These are phyloP conservation scores for Auricularia cornea DNA, from an alignment of 768 basidiomycete genomes.

Conservation along the genomic window DNA sequence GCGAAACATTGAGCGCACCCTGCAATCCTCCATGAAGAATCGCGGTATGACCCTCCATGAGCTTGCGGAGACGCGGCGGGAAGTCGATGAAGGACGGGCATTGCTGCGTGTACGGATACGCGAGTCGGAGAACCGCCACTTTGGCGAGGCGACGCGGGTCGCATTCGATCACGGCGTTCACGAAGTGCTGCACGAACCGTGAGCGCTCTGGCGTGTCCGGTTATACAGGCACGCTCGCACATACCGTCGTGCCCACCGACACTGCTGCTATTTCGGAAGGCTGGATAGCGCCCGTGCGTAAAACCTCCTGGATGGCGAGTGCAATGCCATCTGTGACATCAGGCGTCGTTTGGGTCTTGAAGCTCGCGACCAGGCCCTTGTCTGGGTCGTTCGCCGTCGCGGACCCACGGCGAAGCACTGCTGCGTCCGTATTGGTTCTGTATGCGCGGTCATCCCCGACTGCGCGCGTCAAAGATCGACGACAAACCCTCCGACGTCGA, in stretches of 20 bases:
- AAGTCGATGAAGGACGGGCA: constrained; percentile 51
- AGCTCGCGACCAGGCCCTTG: constrained; percentile 30
- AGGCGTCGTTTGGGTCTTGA: constrained; percentile 47
- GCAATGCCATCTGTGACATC: constrained; percentile 55
- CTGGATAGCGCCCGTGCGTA: constrained; percentile 30
- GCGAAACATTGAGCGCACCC: constrained; percentile 16
- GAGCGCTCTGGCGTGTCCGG: constrained; percentile 11
- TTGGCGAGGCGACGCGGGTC: constrained; percentile 44
- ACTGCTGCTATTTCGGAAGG: constrained; percentile 37
- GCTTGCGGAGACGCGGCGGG: constrained; percentile 26
- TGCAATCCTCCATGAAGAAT: constrained; percentile 34
- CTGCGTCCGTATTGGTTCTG: constrained; percentile 33
- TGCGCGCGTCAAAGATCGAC: too few relatives aligned
- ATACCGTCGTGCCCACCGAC: constrained; percentile 54
- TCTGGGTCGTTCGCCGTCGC: constrained; percentile 21
- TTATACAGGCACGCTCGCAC: constrained; percentile 3
- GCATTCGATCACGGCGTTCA: constrained; percentile 53
- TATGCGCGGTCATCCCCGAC: constrained; percentile 9
- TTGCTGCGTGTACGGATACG: constrained; percentile 48
- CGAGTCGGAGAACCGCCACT: constrained; percentile 58
- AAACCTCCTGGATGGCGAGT: constrained; percentile 36
- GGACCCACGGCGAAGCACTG: constrained; percentile 26
- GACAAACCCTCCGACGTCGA: constrained; percentile 12
- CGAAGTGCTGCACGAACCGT: constrained; percentile 31
- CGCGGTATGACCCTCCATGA: constrained; percentile 29